Base-by-base conservation (phyloP, 1,284 basidiomycete species). In the Peniophora sp. region DNA sequence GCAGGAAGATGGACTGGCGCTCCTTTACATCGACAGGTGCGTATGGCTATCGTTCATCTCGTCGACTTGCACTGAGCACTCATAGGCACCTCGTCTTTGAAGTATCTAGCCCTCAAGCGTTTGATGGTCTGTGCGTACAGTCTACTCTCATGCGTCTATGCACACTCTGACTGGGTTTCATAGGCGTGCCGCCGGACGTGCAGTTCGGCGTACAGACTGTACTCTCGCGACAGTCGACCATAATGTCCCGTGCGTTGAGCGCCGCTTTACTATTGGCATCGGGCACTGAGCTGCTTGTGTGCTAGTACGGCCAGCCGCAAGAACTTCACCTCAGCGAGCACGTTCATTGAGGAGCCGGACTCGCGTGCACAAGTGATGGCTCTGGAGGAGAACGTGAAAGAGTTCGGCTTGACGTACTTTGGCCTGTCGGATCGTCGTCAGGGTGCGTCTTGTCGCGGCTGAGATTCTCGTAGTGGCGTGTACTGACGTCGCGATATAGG, bases 81-180 rank as follows among this genome's bases (percentile, higher is more conserved):
- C 35, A 18, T 56, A 93, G 93, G 51, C 94, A 97, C 67, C 81
- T 97, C 50, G 88, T 95, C 15, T 93, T 97, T 62, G 94, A 97
- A 75, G 94, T 97, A 48, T 97, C 95, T n/a, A 94, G 89, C 55
- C 94, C 94, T 32, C 95, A 97, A 67, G 94, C 94, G 0, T 97
- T 97, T 60, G 94, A 97, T 68, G 94, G 94, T 64, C 74, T 97
- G 81, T 86, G 59, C 64, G 85, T 76, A n/a, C 43, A 37, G 52
- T 36, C 17, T 49, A 47, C 34, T 43, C 34, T n/a, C 37, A 20
- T 24, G 5, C 27, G 20, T 48, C n/a, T n/a, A 47, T 15, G n/a
- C 24, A 2, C 27, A n/a, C 14, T 47, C 27, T 34, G 2, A 27
- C n/a, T 37, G n/a, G n/a, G 34, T 41, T 37, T 61, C 51, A 35